Percentiles rank a stretch among this genome's conserved stretches.
These are phyloP conservation scores for Pestalotiopsis sp. DNA, from an alignment of 2,329 filamentous ascomycete genomes.

Conservation along the genomic window DNA sequence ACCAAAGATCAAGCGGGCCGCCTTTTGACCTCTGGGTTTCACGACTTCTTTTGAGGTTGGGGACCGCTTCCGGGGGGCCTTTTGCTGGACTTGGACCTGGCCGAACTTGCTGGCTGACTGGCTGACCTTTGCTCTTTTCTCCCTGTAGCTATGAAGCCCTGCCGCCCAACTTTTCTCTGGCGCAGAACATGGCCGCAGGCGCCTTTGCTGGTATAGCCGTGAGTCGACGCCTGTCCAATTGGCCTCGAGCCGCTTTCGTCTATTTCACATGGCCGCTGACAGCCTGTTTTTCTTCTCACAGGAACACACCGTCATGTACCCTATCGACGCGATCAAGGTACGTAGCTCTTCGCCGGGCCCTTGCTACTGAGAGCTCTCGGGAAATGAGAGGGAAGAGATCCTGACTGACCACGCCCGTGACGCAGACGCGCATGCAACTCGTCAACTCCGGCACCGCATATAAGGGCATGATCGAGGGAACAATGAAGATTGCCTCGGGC, in stretches of 20 bases:
- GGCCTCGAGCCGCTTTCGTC: neutral
- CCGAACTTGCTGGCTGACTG: slow-evolving; percentile 5
- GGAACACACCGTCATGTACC: slow-evolving; percentile 99
- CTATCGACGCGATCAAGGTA: slow-evolving; percentile 97
- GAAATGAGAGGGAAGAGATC: slow-evolving; percentile 10
- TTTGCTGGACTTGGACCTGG: neutral
- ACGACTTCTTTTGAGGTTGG: neutral
- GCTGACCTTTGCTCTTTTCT: slow-evolving; percentile 18
- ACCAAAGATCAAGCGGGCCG: neutral
- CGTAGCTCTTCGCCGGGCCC: slow-evolving; percentile 21
- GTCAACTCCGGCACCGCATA: slow-evolving; percentile 83
- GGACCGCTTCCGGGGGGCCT: neutral
- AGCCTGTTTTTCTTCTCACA: slow-evolving; percentile 37
- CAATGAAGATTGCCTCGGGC: slow-evolving; percentile 85
- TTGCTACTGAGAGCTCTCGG: neutral
- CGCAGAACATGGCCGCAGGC: slow-evolving; percentile 94
- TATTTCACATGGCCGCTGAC: slow-evolving; percentile 18
- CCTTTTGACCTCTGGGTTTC: neutral
- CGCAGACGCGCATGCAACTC: slow-evolving; percentile 95
- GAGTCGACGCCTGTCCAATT: slow-evolving; percentile 37
- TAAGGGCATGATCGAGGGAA: slow-evolving; percentile 87
- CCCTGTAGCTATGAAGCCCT: slow-evolving; percentile 79
- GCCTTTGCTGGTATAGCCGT: slow-evolving; percentile 97
- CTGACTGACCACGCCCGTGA: slow-evolving; percentile 17
- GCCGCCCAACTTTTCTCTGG: slow-evolving; percentile 89